Conservation (phyloP, 1,284 basidiomycete species). For the Volvariella volvacea region DNA sequence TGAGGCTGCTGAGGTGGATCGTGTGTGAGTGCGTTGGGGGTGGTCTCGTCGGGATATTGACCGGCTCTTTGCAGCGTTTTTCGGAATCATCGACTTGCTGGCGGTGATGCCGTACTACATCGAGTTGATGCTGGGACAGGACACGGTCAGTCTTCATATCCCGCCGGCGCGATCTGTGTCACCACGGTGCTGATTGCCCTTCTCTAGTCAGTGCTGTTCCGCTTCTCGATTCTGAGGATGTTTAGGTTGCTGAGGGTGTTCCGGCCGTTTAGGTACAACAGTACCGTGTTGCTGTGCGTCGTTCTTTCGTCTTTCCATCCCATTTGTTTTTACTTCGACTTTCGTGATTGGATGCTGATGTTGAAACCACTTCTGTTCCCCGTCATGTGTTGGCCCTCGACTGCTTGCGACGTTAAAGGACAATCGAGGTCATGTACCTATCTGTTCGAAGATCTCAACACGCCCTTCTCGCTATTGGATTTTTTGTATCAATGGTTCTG, state of each 20-base stretch:
- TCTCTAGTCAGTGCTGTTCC: conserved; percentile 74
- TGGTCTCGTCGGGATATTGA: not conserved
- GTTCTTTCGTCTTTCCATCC: not conserved
- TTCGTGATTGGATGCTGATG: not conserved
- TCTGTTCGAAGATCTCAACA: conserved; percentile 82
- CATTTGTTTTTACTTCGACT: not conserved
- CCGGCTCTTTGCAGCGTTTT: conserved; percentile 55
- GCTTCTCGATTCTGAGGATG: conserved; percentile 81
- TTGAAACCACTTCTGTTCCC: no score
- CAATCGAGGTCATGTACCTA: conserved; percentile 90
- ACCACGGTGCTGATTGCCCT: no score
- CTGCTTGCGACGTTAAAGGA: conserved; percentile 50
- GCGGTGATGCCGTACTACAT: conserved; percentile 86
- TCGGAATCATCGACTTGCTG: conserved; percentile 78
- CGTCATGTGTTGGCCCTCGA: no score
- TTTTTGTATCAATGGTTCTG: conserved; percentile 84
- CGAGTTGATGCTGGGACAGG: conserved; percentile 75
- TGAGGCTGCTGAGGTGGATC: conserved; percentile 48
- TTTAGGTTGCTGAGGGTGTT: conserved; percentile 84
- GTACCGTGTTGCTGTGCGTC: conserved; percentile 70
- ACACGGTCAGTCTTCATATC: conserved; percentile 54
- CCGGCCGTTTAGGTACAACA: conserved; percentile 79
- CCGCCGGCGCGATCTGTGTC: conserved; percentile 1
- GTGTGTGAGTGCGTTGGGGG: conserved; percentile 43
- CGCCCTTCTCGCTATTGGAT: conserved; percentile 77